Percentiles rank a stretch among this genome's conserved stretches.
Conservation (phyloP, 1,284 basidiomycete genomes). For the Chalciporus piperatoides region DNA sequence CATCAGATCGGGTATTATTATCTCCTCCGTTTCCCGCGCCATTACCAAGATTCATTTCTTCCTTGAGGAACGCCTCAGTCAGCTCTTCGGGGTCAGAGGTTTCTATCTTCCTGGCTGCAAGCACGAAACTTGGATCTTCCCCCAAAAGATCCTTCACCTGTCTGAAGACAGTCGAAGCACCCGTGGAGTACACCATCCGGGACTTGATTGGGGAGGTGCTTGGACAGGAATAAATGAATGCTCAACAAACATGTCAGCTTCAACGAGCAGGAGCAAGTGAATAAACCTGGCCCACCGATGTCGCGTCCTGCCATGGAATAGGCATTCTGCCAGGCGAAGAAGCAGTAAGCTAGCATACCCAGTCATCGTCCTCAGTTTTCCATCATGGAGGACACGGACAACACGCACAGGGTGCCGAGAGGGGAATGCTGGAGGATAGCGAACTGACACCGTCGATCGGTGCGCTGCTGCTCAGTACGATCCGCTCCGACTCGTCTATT, state of each 20-base stretch:
- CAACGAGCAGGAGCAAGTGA: background rate
- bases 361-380: slow-evolving; percentile 2
- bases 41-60: slow-evolving; percentile 47
- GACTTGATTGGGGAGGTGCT: slow-evolving; percentile 73
- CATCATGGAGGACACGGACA: slow-evolving; percentile 6
- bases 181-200: slow-evolving; percentile 84
- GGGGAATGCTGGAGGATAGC: slow-evolving; percentile 49
- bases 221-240: slow-evolving; percentile 89
- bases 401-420: slow-evolving; percentile 48
- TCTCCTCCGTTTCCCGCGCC: slow-evolving; percentile 11
- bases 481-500: slow-evolving; percentile 59
- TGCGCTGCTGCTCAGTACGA: slow-evolving; percentile 40
- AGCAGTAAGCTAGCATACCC: slow-evolving; percentile 51
- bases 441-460: slow-evolving; percentile 39
- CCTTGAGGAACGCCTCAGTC: slow-evolving; percentile 55
- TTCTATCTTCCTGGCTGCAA: slow-evolving; percentile 67
- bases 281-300: slow-evolving; percentile 43
- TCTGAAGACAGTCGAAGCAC: slow-evolving; percentile 53
- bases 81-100: slow-evolving; percentile 78
- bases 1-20: slow-evolving; percentile 8
- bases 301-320: slow-evolving; percentile 45
- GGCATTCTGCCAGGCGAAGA: slow-evolving; percentile 69
- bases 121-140: slow-evolving; percentile 37
- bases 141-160: slow-evolving; percentile 52
- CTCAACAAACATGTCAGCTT: slow-evolving; percentile 35